Conservation (phyloP, 2,329 filamentous ascomycete genomes). For the Xylaria sp. region DNA sequence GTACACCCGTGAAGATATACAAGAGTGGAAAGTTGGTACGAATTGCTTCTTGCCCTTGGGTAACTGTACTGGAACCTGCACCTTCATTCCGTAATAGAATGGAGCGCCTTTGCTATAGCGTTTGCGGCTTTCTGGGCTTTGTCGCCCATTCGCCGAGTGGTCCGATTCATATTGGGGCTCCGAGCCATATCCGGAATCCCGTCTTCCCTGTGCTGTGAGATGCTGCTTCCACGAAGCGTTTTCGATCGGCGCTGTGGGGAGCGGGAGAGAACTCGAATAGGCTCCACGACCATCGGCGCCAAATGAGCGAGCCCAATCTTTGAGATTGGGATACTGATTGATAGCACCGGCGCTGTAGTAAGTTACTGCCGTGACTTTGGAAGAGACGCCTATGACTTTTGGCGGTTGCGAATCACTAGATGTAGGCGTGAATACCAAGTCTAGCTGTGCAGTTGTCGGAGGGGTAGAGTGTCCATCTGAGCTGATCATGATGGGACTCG, state of each 20-base stretch:
- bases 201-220: conserved; percentile 50
- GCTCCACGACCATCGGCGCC: conserved; percentile 55
- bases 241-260: conserved; percentile 53
- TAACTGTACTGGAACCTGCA: conserved; percentile 61
- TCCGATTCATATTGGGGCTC: conserved; percentile 50
- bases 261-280: conserved; percentile 58
- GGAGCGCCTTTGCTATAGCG: conserved; percentile 36
- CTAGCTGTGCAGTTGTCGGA: conserved; percentile 56
- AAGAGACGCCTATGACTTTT: conserved; percentile 59
- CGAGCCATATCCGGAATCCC: conserved; percentile 63
- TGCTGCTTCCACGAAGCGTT: conserved; percentile 56
- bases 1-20: conserved; percentile 66
- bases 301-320: conserved; percentile 54
- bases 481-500: conserved; percentile 60
- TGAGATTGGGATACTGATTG: conserved; percentile 61
- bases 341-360: conserved; percentile 62
- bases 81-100: conserved; percentile 54
- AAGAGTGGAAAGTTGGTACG: conserved; percentile 67
- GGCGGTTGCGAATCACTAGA: conserved; percentile 57
- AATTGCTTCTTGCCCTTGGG: conserved; percentile 61
- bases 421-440: conserved; percentile 60
- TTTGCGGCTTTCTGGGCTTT: conserved; percentile 14
- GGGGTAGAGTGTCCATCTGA: conserved; percentile 58
- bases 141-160: conserved; percentile 20
- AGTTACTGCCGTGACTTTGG: conserved; percentile 63